phyloP scores from a whole-genome alignment of 129 eudicot species.

The Tagetes erecta region DNA sequence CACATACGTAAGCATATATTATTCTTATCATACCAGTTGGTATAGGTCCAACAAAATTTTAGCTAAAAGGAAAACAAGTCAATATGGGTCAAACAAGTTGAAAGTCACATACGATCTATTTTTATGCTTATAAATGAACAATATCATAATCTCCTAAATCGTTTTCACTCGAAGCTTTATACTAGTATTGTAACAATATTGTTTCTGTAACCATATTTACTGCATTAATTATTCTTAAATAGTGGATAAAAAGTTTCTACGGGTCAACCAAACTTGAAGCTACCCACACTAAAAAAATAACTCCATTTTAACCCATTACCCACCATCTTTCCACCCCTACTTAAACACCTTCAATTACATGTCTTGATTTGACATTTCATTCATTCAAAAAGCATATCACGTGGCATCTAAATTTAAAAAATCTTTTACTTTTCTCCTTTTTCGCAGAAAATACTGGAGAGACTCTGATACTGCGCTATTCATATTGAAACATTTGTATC shows the following conservation, averaged over 20 bases:
- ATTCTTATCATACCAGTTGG: background rate
- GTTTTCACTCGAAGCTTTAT: background rate
- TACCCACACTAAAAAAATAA: background rate
- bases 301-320: background rate
- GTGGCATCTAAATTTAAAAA: background rate
- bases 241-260: background rate
- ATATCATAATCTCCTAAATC: background rate
- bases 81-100: slow-evolving; percentile 1
- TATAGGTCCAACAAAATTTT: too few species aligned
- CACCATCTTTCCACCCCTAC: background rate
- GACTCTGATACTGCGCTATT: slow-evolving; percentile 88
- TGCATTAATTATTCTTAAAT: background rate
- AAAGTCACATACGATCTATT: background rate
- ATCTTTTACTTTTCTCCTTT: background rate
- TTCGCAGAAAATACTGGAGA: slow-evolving; percentile 90
- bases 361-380: too few species aligned
- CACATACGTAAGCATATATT: slow-evolving; percentile 76
- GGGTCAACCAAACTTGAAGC: background rate
- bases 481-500: slow-evolving; percentile 78
- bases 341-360: background rate
- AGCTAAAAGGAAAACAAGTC: background rate
- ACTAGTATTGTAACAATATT: background rate
- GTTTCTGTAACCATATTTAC: background rate
- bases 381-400: background rate
- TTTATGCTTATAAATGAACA: background rate